Percentiles rank a stretch among this genome's conserved stretches.
Conservation (phyloP, 129 eudicot genomes). For the Cynara cardunculus region DNA sequence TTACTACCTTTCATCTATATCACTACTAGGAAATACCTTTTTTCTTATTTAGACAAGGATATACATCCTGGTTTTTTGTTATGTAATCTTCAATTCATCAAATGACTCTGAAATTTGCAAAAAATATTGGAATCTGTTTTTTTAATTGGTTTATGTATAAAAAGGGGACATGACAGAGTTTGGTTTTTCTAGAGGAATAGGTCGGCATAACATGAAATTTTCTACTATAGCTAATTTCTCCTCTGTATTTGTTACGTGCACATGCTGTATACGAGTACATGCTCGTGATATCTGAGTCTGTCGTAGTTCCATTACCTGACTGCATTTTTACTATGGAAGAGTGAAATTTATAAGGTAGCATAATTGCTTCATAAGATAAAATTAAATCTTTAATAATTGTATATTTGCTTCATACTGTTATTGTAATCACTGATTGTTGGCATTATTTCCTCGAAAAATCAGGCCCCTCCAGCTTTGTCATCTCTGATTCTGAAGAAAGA, state of each 20-base stretch:
- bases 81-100: neutral
- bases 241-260: neutral
- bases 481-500: conserved; percentile 53
- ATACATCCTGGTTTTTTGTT: neutral
- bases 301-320: neutral
- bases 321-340: neutral
- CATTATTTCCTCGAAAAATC: neutral
- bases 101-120: neutral
- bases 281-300: neutral
- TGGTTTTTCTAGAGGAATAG: neutral
- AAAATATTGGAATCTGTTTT: neutral
- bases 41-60: neutral
- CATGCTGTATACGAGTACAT: neutral
- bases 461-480: conserved; percentile 74
- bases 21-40: neutral
- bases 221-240: neutral
- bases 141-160: neutral
- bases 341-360: neutral
- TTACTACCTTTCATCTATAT: neutral
- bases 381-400: neutral
- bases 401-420: neutral
- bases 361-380: neutral
- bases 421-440: conserved; percentile 12
- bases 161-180: neutral
- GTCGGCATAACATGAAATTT: neutral